Evolutionary conservation across 202 grass and related monocot species (phyloP).

Genomic region (Setaria italica): DNA sequence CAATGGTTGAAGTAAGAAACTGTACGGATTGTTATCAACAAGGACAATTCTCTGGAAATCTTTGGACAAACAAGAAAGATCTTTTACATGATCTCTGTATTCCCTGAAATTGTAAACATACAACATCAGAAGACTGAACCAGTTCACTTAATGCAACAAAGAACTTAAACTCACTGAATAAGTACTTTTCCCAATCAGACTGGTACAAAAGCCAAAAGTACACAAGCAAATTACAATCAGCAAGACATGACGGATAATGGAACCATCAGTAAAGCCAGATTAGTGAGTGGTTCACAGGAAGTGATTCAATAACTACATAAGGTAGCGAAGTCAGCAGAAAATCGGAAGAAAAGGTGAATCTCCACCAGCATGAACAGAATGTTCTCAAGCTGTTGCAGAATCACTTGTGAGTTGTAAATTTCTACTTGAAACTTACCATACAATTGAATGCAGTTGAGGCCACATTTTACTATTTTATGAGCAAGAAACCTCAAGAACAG

Average conservation of each 20-base stretch:
- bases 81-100: conserved; percentile 88
- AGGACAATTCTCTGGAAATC: conserved; percentile 78
- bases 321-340: conserved; percentile 11
- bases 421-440: conserved; percentile 3
- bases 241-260: not conserved
- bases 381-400: not conserved
- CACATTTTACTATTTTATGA: conserved; percentile 13
- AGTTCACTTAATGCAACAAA: conserved; percentile 11
- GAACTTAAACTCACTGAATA: not conserved
- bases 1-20: conserved; percentile 87
- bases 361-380: not conserved
- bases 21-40: conserved; percentile 97
- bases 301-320: not conserved
- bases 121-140: conserved; percentile 42
- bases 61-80: conserved; percentile 85
- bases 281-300: conserved; percentile 13
- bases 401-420: not conserved
- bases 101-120: conserved; percentile 56
- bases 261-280: conserved; percentile 28
- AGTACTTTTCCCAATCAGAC: not conserved
- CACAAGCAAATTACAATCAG: not conserved
- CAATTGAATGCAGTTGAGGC: conserved; percentile 8
- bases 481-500: conserved; percentile 24
- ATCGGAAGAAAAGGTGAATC: conserved; percentile 7
- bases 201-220: not conserved